Base-by-base conservation (phyloP, 495 filamentous ascomycete genomes). In the Hamigera avellanea region DNA sequence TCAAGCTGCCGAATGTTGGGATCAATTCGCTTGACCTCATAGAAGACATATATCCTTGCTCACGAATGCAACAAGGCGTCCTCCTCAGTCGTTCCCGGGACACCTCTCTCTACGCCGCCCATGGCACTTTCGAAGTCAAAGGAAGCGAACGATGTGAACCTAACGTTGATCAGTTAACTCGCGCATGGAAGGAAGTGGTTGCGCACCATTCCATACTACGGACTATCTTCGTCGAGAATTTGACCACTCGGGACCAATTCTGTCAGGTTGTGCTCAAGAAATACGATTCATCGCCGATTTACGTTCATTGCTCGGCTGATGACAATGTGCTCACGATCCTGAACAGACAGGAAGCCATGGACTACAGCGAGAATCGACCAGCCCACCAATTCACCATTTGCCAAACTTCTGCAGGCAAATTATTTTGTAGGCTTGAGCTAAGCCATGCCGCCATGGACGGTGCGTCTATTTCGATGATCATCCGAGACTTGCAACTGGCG, bases 41-140 rank as follows among this genome's bases (percentile, higher is more conserved):
- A 6, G 72, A 85, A 48, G 72, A 78, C 36, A 68, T 71, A 14
- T 83, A 82, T 40, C 78, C 77, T 3, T 79, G 73, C 37, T 78
- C 79, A 6, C 70, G 71, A 1, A 76, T 80, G 48, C 81, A 86
- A 43, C 70, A 81, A 43, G 78, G 70, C 23, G 72, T 85, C 14
- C 46, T 84, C 7, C 68, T 81, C 25, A 75, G 74, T 34, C 73
- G 72, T 8, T 57, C 68, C 17, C 59, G 73, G 21, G 58, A 75
- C 30, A 66, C 65, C 10, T 71, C 70, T 5, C 62, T 72, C 30
- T 83, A 80, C 44, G 72, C 73, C 13, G 62, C 75, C 3, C 67
- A 76, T 36, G 72, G 67, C 33, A 78, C 76, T 1, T 80, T 75
- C 40, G 71, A 78, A 39, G 66, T 83, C 17, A 65, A 55, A 6